These are phyloP conservation scores for Chlorella vulgaris DNA, from an alignment of 139 green algal species.

Conservation along the genomic window DNA sequence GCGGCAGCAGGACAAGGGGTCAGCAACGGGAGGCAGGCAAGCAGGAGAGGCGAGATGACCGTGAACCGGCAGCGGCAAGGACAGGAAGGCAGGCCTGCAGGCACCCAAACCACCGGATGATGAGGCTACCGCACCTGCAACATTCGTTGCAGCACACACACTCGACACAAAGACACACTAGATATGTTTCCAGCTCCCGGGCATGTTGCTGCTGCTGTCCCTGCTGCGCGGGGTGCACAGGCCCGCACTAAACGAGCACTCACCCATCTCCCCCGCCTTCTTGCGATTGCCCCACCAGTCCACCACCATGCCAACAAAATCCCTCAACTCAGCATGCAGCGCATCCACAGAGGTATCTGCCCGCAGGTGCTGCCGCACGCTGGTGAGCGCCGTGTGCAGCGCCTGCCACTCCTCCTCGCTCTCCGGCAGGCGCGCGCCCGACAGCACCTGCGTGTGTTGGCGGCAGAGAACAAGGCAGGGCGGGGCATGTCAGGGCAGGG, in stretches of 20 bases:
- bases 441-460: slow-evolving; percentile 20
- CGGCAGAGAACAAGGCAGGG: not conserved
- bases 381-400: slow-evolving; percentile 31
- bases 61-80: not conserved
- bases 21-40: too few species aligned
- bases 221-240: too few species aligned
- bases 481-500: not conserved
- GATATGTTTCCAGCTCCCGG: too few species aligned
- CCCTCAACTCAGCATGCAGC: slow-evolving; percentile 46
- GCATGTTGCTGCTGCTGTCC: too few species aligned
- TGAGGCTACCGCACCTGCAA: too few species aligned
- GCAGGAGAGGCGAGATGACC: not conserved
- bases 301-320: slow-evolving; percentile 50
- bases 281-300: slow-evolving; percentile 67
- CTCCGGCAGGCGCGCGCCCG: slow-evolving; percentile 58
- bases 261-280: slow-evolving; percentile 20
- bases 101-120: not conserved
- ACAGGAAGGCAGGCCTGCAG: not conserved
- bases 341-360: slow-evolving; percentile 26
- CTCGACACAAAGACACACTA: too few species aligned
- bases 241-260: too few species aligned
- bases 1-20: too few species aligned
- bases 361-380: slow-evolving; percentile 40
- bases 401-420: slow-evolving; percentile 47
- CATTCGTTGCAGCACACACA: too few species aligned